Percentiles rank a stretch among this genome's conserved stretches.
These are phyloP conservation scores for Leccinellum rugosiceps DNA, from an alignment of 768 basidiomycete genomes.

Conservation along the genomic window DNA sequence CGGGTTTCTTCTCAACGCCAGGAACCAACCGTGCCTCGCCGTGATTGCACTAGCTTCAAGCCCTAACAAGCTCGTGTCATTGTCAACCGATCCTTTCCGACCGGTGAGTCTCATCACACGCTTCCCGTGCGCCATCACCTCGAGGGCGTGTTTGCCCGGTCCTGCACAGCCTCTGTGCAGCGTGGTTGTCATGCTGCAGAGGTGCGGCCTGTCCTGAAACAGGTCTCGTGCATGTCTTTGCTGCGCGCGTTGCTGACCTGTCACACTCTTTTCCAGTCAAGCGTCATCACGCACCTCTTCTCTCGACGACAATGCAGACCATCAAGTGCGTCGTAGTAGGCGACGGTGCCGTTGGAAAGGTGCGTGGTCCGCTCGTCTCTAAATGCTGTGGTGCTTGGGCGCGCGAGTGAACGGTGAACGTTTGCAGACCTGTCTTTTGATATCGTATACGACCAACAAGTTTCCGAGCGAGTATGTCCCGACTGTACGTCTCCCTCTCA, in stretches of 20 bases:
- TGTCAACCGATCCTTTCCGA: conserved; percentile 11
- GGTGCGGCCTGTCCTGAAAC: conserved; percentile 18
- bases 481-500: conserved; percentile 59
- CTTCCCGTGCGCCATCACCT: conserved; percentile 2
- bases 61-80: conserved; percentile 19
- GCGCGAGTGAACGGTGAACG: conserved; percentile 3
- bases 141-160: conserved; percentile 8
- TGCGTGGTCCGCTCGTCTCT: conserved; percentile 37
- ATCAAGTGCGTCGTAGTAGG: conserved; percentile 98
- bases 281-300: conserved; percentile 9
- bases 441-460: conserved; percentile 97
- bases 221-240: conserved; percentile 22
- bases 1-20: conserved; percentile 17
- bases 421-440: conserved; percentile 86
- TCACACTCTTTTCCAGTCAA: conserved; percentile 5
- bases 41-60: conserved; percentile 28
- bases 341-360: conserved; percentile 98
- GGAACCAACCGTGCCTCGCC: conserved; percentile 25
- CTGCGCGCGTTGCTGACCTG: conserved; percentile 20
- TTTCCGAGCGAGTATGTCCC: conserved; percentile 99
- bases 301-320: conserved; percentile 71
- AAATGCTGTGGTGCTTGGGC: not conserved
- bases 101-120: conserved; percentile 20
- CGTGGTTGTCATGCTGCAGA: conserved; percentile 32
- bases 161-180: conserved; percentile 23